Evolutionary conservation across 306 rosid genomes (phyloP), one percentile per base, ranked within the genome.

Genomic region (Urtica urens): DNA sequence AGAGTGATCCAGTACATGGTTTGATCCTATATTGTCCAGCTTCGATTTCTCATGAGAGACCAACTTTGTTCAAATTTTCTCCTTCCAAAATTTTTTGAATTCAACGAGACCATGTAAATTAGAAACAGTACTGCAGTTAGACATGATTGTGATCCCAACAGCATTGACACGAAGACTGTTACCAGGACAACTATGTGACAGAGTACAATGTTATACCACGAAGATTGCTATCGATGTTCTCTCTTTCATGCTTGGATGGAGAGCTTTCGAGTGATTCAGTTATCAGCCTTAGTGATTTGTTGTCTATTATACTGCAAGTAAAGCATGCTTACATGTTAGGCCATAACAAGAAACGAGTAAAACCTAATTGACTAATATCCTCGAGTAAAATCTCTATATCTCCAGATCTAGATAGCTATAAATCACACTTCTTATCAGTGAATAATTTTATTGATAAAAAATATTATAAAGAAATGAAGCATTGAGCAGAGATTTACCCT

Each of bases 241-340:
- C 85, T 48, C 62, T 79, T 35, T 72, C 81, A 29, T 45, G 47
- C 69, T 59, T 81, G 38, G 80, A 52, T 7, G 83, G 86, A 70
- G 95, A 76, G 35, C 78, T 70, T 56, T 81, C 69, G 7, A 79
- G 73, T 30, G 74, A 23, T 39, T 77, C 87, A 0, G 95, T 90
- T 53, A 90, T 90, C 77, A 90, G 38, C 74, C 76, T 81, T 38
- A 90, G 66, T 5, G 99, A 72, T 65, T 68, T 79, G 71, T 85
- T 90, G 81, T 90, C 99, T 71, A 90, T 90, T 60, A 90, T 76
- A 72, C 99, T 90, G 77, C 54, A 71, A 63, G 41, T 17, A 22
- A 49, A 41, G 16, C 49, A 68, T 60, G 64, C 64, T 46, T 24
- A 60, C 69, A 63, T 1, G 33, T 62, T 22, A 45, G 55, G 47